phyloP scores from a whole-genome alignment of 2,329 filamentous ascomycete species.

The Kalmusia sp. region DNA sequence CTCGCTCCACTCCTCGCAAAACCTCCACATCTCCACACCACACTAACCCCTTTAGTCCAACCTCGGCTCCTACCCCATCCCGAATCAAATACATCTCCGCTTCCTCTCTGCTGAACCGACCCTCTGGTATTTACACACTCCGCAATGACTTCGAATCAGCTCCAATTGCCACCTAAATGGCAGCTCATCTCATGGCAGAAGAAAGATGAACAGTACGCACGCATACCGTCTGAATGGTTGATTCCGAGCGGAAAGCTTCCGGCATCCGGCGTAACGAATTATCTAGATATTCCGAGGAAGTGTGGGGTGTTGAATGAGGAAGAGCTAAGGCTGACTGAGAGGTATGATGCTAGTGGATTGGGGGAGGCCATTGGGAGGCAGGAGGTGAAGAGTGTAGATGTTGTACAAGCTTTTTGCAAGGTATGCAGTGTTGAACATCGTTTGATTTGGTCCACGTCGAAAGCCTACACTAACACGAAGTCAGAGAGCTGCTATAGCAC shows the following conservation, averaged over 20 bases:
- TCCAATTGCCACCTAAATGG: slow-evolving; percentile 40
- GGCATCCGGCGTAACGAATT: slow-evolving; percentile 29
- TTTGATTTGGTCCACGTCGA: background rate
- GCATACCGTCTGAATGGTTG: slow-evolving; percentile 56
- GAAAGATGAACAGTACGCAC: slow-evolving; percentile 48
- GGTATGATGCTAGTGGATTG: slow-evolving; percentile 55
- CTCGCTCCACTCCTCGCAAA: too few relatives aligned
- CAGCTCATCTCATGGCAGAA: slow-evolving; percentile 51
- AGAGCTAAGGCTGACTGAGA: slow-evolving; percentile 64
- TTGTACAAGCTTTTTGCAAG: slow-evolving; percentile 54
- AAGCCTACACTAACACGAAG: background rate
- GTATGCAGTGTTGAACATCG: slow-evolving; percentile 22
- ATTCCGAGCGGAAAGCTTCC: slow-evolving; percentile 31
- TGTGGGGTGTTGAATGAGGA: slow-evolving; percentile 59
- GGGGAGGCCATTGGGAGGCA: slow-evolving; percentile 44
- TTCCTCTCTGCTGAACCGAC: background rate
- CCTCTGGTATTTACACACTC: slow-evolving; percentile 8
- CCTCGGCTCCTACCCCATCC: slow-evolving; percentile 8
- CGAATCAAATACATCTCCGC: background rate
- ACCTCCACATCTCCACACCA: background rate
- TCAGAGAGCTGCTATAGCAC: slow-evolving; percentile 54
- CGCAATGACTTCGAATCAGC: slow-evolving; percentile 7
- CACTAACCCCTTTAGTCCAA: background rate
- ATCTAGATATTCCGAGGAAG: slow-evolving; percentile 57
- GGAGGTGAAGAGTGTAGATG: slow-evolving; percentile 46